Evolutionary conservation across 2,329 filamentous ascomycete species (phyloP).

Genomic region (Hysterium pulicare): DNA sequence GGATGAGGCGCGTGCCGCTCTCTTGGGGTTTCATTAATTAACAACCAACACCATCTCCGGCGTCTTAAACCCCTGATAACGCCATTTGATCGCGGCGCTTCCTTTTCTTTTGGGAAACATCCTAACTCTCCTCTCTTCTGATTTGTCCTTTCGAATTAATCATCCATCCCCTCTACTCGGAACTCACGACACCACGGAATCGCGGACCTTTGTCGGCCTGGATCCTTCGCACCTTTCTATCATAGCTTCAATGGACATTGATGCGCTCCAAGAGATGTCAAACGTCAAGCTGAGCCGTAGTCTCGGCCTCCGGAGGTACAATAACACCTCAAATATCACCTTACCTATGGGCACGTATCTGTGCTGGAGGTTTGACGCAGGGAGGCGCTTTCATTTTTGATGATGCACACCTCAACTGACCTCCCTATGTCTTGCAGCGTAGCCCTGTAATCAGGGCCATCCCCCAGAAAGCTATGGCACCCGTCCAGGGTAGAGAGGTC

Average conservation of each 20-base stretch:
- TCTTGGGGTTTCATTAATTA: neutral
- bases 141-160: neutral
- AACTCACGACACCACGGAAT: neutral
- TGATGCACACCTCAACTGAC: too few species aligned
- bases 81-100: neutral
- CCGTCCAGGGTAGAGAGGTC: neutral
- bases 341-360: too few species aligned
- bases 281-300: too few species aligned
- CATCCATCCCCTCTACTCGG: neutral
- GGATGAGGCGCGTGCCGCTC: neutral
- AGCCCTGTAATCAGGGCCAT: too few species aligned
- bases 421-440: neutral
- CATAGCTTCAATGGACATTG: too few species aligned
- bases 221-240: too few species aligned
- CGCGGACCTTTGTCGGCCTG: neutral
- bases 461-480: neutral
- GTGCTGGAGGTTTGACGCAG: too few species aligned
- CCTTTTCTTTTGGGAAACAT: neutral
- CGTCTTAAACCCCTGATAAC: neutral
- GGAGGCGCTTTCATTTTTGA: too few species aligned
- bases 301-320: too few species aligned
- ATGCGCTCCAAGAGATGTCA: too few species aligned
- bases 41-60: neutral
- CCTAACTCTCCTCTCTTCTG: neutral
- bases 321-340: too few species aligned